A percentile compares a stretch with the other conserved stretches of the same genome.
Conservation (phyloP, 2,329 filamentous ascomycete species). For the Aspergillus piperis region DNA sequence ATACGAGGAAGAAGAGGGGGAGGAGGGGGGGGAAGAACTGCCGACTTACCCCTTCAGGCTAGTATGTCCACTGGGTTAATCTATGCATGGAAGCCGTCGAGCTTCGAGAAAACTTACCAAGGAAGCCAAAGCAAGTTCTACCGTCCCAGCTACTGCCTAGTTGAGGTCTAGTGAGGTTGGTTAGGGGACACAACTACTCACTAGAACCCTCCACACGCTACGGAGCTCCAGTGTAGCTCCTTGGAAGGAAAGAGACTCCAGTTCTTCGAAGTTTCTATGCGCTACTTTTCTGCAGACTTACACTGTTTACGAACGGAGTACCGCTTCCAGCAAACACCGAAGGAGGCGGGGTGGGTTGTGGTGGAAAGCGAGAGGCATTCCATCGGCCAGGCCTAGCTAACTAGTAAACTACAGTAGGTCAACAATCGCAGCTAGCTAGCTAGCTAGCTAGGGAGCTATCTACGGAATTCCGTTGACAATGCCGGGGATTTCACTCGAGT, state of each 20-base stretch:
- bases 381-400: not conserved
- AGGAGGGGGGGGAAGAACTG: not conserved
- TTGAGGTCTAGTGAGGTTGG: not conserved
- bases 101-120: constrained; percentile 6
- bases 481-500: not conserved
- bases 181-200: not conserved
- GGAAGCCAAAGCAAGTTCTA: not conserved
- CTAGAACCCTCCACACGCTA: not conserved
- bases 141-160: not conserved
- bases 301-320: too few relatives aligned
- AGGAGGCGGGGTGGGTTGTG: not conserved
- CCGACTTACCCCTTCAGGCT: constrained; percentile 1
- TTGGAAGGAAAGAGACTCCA: not conserved
- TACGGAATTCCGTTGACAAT: constrained; percentile 1
- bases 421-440: too few relatives aligned
- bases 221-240: not conserved
- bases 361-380: not conserved
- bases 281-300: too few relatives aligned
- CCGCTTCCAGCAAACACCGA: not conserved
- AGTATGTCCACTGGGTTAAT: constrained; percentile 1
- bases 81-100: constrained; percentile 8
- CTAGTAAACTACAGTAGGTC: not conserved
- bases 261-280: not conserved
- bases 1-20: not conserved
- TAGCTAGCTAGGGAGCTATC: not conserved